Evolutionary conservation across 1,139 yeast genomes (phyloP).

Genomic region (Groenewaldozyma sp.): DNA sequence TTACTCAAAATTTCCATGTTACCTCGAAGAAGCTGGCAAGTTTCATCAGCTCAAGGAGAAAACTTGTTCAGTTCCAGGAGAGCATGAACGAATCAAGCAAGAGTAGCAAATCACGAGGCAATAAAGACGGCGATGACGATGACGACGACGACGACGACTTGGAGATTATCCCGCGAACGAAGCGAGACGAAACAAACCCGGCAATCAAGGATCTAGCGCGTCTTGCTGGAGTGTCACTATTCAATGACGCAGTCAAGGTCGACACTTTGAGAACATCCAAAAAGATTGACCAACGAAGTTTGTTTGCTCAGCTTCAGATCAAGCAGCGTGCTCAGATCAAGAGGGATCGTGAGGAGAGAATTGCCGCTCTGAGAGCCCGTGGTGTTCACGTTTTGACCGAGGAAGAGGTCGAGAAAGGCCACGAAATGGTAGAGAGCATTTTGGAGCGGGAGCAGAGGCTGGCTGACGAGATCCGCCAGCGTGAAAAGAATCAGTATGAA

Average conservation of each 20-base stretch:
- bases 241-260: slow-evolving; percentile 15
- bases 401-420: slow-evolving; percentile 25
- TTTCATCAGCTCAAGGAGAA: slow-evolving; percentile 10
- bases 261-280: slow-evolving; percentile 14
- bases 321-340: slow-evolving; percentile 28
- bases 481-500: slow-evolving; percentile 36
- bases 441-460: slow-evolving; percentile 46
- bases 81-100: slow-evolving; percentile 6
- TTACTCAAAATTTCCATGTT: slow-evolving; percentile 2
- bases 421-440: slow-evolving; percentile 37
- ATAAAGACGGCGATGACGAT: background rate
- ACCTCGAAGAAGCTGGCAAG: slow-evolving; percentile 15
- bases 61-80: slow-evolving; percentile 4
- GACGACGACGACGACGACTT: slow-evolving; percentile 21
- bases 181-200: slow-evolving; percentile 12
- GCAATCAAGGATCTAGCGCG: slow-evolving; percentile 16
- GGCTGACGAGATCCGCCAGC: slow-evolving; percentile 29
- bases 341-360: slow-evolving; percentile 20
- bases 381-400: slow-evolving; percentile 23
- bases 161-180: slow-evolving; percentile 21
- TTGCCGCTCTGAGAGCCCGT: slow-evolving; percentile 22
- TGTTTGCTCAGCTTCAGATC: slow-evolving; percentile 15
- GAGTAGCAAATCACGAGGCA: too few relatives aligned
- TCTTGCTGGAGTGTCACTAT: slow-evolving; percentile 13
- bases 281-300: slow-evolving; percentile 18